These are phyloP conservation scores for Yarrowia deformans DNA, from an alignment of 805 yeast species.

Conservation along the genomic window DNA sequence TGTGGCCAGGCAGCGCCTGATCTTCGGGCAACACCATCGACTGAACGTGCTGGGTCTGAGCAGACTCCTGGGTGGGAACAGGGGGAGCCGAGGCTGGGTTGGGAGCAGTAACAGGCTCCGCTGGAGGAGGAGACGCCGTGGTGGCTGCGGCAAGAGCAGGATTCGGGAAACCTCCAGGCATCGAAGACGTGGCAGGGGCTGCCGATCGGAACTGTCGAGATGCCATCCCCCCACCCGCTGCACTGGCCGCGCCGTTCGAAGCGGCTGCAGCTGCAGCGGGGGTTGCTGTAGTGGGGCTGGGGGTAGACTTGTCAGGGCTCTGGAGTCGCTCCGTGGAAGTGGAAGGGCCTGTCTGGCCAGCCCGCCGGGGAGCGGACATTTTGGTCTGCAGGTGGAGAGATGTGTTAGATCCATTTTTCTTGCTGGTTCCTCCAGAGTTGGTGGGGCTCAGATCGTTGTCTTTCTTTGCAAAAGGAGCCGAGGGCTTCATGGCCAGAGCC, in stretches of 20 bases:
- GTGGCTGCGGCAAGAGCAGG: conserved; percentile 35
- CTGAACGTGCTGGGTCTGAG: conserved; percentile 31
- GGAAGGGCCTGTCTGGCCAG: conserved; percentile 30
- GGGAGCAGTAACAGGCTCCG: conserved; percentile 2
- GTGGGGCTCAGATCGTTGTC: conserved; percentile 31
- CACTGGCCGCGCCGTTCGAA: conserved; percentile 3
- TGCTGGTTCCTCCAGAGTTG: conserved; percentile 9
- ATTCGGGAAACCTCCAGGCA: conserved; percentile 30
- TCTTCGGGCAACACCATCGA: conserved; percentile 31
- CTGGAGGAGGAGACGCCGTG: conserved; percentile 15
- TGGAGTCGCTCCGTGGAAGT: conserved; percentile 20
- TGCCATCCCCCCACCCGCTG: conserved; percentile 24
- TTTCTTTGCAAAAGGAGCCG: conserved; percentile 33
- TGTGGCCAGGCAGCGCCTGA: conserved; percentile 17
- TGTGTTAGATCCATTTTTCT: conserved; percentile 27
- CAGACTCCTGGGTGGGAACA: neutral
- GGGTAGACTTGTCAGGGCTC: conserved; percentile 26
- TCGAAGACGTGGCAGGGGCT: conserved; percentile 13
- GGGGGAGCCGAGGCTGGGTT: conserved; percentile 18
- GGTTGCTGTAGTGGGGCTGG: conserved; percentile 23
- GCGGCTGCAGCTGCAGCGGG: conserved; percentile 11
- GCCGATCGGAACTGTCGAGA: conserved; percentile 24
- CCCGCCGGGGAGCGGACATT: conserved; percentile 17
- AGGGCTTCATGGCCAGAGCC: conserved; percentile 40
- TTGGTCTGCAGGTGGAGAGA: conserved; percentile 34